Conservation (phyloP, 108 stramenopile genomes). For the Nannochloropsis gaditana region DNA sequence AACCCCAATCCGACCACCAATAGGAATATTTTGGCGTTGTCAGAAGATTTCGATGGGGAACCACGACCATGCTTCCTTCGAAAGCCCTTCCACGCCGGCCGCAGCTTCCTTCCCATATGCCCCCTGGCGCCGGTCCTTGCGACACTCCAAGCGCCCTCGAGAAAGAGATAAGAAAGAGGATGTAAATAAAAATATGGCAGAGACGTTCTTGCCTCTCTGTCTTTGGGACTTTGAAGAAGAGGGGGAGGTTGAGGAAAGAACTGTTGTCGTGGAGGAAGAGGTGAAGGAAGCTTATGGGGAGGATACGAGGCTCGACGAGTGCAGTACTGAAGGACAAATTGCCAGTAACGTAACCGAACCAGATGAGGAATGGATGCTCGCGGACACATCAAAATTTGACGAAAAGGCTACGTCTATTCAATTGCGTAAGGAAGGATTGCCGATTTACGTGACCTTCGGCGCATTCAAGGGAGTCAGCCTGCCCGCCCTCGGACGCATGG, state of each 20-base stretch:
- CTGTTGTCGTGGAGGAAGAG: background rate
- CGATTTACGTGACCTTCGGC: background rate
- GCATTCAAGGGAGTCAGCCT: slow-evolving; percentile 7
- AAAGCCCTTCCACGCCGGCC: too few species aligned
- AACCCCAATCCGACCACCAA: too few species aligned
- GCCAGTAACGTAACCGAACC: background rate
- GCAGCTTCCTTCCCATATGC: too few species aligned
- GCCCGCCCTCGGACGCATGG: background rate
- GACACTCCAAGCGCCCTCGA: too few species aligned
- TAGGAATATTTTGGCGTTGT: too few species aligned
- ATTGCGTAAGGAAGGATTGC: background rate
- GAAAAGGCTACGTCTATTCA: background rate
- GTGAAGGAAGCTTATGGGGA: background rate
- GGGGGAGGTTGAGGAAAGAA: background rate
- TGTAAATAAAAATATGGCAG: background rate
- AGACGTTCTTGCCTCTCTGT: too few species aligned
- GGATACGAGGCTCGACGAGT: background rate
- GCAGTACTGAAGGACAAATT: background rate
- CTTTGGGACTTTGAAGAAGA: background rate
- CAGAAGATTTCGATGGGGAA: too few species aligned
- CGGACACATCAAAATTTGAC: background rate
- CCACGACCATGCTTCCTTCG: too few species aligned
- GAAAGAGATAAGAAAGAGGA: background rate
- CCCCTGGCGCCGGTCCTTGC: too few species aligned
- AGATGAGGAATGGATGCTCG: background rate